phyloP scores from a whole-genome alignment of 208 protist genomes.

The Crithidia thermophila region DNA sequence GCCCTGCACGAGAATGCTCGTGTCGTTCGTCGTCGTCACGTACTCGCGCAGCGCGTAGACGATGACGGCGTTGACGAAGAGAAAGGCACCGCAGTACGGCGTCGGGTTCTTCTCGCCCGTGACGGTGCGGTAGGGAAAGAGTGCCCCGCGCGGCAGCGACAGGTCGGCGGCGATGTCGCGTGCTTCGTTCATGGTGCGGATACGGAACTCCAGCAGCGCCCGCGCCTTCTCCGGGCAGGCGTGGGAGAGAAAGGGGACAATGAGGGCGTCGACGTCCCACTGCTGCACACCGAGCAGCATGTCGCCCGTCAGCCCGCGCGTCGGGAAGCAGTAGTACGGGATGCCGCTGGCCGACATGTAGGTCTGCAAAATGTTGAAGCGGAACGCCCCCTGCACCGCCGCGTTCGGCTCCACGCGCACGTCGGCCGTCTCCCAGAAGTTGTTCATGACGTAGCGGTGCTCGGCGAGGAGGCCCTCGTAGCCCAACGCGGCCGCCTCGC shows the following conservation, averaged over 20 bases:
- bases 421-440: constrained; percentile 77
- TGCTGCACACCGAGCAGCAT: constrained; percentile 73
- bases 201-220: constrained; percentile 84
- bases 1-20: constrained; percentile 67
- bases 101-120: constrained; percentile 75
- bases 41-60: constrained; percentile 83
- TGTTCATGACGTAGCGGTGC: constrained; percentile 58
- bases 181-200: constrained; percentile 78
- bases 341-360: constrained; percentile 53
- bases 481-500: constrained; percentile 54
- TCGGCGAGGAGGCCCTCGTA: constrained; percentile 70
- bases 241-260: constrained; percentile 87
- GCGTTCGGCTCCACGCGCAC: constrained; percentile 56
- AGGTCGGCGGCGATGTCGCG: constrained; percentile 71
- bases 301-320: constrained; percentile 78
- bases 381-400: constrained; percentile 73
- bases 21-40: constrained; percentile 81
- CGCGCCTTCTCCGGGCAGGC: constrained; percentile 73
- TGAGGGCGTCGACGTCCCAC: constrained; percentile 90
- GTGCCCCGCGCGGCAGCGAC: constrained; percentile 80
- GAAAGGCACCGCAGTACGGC: constrained; percentile 72
- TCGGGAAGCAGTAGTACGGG: constrained; percentile 61
- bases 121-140: constrained; percentile 86
- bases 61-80: constrained; percentile 89
- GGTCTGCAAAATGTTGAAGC: constrained; percentile 89